These are phyloP conservation scores for Pichia sp. DNA, from an alignment of 1,139 yeast species.

Conservation along the genomic window DNA sequence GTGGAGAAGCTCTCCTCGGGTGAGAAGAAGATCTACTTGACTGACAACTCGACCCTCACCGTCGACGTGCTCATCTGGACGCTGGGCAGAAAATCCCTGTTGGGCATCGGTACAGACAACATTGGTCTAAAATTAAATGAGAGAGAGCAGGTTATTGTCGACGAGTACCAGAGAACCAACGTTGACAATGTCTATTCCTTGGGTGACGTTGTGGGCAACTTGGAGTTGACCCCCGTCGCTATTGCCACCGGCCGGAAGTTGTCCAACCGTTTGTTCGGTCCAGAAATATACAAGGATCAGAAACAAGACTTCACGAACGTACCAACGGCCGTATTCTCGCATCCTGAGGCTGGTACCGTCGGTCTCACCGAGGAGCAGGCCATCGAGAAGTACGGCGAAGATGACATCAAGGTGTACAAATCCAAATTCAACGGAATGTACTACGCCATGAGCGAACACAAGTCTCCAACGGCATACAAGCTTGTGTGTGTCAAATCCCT, in stretches of 20 bases:
- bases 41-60: slow-evolving; percentile 48
- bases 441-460: slow-evolving; percentile 82
- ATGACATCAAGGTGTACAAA: slow-evolving; percentile 73
- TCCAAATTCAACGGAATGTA: slow-evolving; percentile 88
- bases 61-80: slow-evolving; percentile 92
- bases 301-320: slow-evolving; percentile 82
- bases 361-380: slow-evolving; percentile 84
- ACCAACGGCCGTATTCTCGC: slow-evolving; percentile 91
- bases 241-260: slow-evolving; percentile 97
- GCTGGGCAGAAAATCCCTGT: slow-evolving; percentile 77
- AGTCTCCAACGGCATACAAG: slow-evolving; percentile 86
- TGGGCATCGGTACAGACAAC: slow-evolving; percentile 71
- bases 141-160: slow-evolving; percentile 61
- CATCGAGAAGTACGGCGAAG: slow-evolving; percentile 70
- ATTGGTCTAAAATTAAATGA: slow-evolving; percentile 66
- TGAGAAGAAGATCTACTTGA: slow-evolving; percentile 56
- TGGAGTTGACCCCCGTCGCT: slow-evolving; percentile 96
- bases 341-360: slow-evolving; percentile 94
- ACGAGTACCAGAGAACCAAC: slow-evolving; percentile 82
- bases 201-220: slow-evolving; percentile 90
- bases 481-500: slow-evolving; percentile 65
- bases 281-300: slow-evolving; percentile 57
- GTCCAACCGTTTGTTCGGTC: slow-evolving; percentile 87
- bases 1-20: slow-evolving; percentile 61
- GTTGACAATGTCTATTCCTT: slow-evolving; percentile 72